These are phyloP conservation scores for Phylloporus sp. DNA, from an alignment of 768 basidiomycete genomes.

Conservation along the genomic window DNA sequence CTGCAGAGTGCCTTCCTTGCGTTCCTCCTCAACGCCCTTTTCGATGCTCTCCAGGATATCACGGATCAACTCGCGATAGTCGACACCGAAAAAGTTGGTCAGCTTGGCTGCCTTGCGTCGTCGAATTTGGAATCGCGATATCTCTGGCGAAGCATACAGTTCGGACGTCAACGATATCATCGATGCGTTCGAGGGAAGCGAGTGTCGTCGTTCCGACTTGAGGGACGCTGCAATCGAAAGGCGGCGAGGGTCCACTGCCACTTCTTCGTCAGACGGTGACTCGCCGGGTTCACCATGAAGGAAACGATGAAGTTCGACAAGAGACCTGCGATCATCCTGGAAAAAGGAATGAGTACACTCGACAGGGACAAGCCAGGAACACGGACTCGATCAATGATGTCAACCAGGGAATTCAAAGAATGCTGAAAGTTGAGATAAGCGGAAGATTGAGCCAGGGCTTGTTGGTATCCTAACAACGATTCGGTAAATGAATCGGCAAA, in stretches of 20 bases:
- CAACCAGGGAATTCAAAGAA: slow-evolving; percentile 73
- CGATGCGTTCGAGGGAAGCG: slow-evolving; percentile 62
- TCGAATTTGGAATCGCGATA: slow-evolving; percentile 56
- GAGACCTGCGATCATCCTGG: slow-evolving; percentile 71
- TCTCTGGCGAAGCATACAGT: slow-evolving; percentile 37
- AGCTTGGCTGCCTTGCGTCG: slow-evolving; percentile 77
- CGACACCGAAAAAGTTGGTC: slow-evolving; percentile 82
- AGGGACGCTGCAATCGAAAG: slow-evolving; percentile 36
- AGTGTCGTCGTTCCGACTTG: slow-evolving; percentile 61
- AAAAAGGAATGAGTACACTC: slow-evolving; percentile 2
- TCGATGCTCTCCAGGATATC: slow-evolving; percentile 82
- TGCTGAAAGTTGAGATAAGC: slow-evolving; percentile 76
- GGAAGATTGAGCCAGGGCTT: slow-evolving; percentile 34
- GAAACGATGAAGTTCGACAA: slow-evolving; percentile 70
- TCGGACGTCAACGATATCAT: slow-evolving; percentile 56
- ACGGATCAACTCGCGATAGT: slow-evolving; percentile 71
- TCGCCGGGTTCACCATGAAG: slow-evolving; percentile 37
- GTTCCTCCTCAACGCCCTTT: slow-evolving; percentile 65
- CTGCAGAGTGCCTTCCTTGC: slow-evolving; percentile 54
- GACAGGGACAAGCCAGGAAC: background rate
- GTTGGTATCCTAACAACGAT: slow-evolving; percentile 14
- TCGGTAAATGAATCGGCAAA: slow-evolving; percentile 20
- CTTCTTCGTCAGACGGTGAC: slow-evolving; percentile 20
- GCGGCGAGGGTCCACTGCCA: slow-evolving; percentile 20
- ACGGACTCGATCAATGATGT: slow-evolving; percentile 74